Percentiles rank a stretch among this genome's conserved stretches.
Evolutionary conservation across 805 yeast genomes (phyloP).

Genomic region (Ogataea salicorniae): DNA sequence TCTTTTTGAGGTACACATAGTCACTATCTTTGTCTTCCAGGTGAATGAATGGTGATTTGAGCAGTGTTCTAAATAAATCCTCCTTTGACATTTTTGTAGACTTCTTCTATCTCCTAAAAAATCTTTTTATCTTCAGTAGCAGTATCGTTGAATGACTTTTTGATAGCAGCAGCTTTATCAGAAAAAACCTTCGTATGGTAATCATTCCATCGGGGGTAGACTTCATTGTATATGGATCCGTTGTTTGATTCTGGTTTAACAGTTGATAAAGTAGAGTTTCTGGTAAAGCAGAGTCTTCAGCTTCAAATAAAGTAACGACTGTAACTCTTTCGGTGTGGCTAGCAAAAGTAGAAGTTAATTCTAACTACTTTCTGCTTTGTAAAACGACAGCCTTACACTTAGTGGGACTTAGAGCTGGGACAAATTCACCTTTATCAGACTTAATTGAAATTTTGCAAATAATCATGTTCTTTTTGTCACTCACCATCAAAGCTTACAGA

Average conservation of each 20-base stretch:
- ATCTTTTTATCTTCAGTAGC: slow-evolving; percentile 26
- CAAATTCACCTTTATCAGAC: slow-evolving; percentile 36
- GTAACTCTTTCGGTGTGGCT: slow-evolving; percentile 39
- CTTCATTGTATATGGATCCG: slow-evolving; percentile 35
- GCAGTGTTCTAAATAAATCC: slow-evolving; percentile 20
- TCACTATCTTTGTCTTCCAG: slow-evolving; percentile 29
- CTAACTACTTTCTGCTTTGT: slow-evolving; percentile 42
- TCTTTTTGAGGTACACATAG: slow-evolving; percentile 8
- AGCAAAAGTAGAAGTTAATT: slow-evolving; percentile 43
- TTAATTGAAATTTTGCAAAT: slow-evolving; percentile 57
- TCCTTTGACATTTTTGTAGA: slow-evolving; percentile 30
- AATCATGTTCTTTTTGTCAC: slow-evolving; percentile 52
- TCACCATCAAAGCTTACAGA: slow-evolving; percentile 59
- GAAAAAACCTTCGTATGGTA: slow-evolving; percentile 33
- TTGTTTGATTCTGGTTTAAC: slow-evolving; percentile 35
- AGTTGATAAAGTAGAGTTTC: slow-evolving; percentile 38
- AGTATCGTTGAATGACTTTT: slow-evolving; percentile 19
- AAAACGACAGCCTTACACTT: slow-evolving; percentile 44
- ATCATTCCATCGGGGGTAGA: slow-evolving; percentile 36
- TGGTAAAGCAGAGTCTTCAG: slow-evolving; percentile 32
- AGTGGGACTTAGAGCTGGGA: slow-evolving; percentile 37
- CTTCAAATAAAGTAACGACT: slow-evolving; percentile 38
- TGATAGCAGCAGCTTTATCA: slow-evolving; percentile 29
- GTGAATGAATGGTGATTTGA: slow-evolving; percentile 27
- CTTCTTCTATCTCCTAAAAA: slow-evolving; percentile 33